A percentile compares a stretch with the other conserved stretches of the same genome.
phyloP scores from a whole-genome alignment of 2,329 filamentous ascomycete genomes.

The Epichloe elymi region DNA sequence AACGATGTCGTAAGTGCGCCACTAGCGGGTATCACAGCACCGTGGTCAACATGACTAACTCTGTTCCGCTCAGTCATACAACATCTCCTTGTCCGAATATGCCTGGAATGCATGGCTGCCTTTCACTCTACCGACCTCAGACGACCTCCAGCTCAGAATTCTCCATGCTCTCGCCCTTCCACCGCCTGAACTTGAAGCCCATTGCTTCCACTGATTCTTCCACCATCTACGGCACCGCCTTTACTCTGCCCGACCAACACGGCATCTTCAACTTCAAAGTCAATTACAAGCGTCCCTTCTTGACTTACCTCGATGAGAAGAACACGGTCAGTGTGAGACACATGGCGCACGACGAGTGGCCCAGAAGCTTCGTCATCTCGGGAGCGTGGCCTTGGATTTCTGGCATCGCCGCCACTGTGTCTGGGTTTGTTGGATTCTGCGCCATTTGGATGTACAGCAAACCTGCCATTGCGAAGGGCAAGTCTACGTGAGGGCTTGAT shows the following conservation, averaged over 20 bases:
- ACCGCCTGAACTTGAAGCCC: constrained; percentile 63
- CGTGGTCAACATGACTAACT: not conserved
- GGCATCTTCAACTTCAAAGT: constrained; percentile 98
- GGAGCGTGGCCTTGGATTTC: constrained; percentile 92
- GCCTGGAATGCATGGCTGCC: constrained; percentile 59
- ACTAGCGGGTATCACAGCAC: not conserved
- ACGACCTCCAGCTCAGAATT: constrained; percentile 89
- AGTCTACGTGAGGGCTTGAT: constrained; percentile 16
- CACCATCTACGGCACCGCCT: constrained; percentile 60
- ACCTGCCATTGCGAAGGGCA: constrained; percentile 23
- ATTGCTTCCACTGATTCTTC: constrained; percentile 45
- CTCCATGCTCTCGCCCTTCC: constrained; percentile 96
- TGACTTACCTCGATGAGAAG: constrained; percentile 86
- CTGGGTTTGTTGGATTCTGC: constrained; percentile 75
- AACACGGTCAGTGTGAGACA: constrained; percentile 87
- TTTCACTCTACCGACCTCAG: constrained; percentile 55
- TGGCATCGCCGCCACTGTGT: constrained; percentile 72
- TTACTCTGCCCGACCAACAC: constrained; percentile 88
- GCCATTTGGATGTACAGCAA: constrained; percentile 71
- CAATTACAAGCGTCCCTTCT: constrained; percentile 92
- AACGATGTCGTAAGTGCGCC: constrained; percentile 75
- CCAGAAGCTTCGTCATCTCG: constrained; percentile 76
- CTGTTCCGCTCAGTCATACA: constrained; percentile 51
- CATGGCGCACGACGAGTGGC: constrained; percentile 95
- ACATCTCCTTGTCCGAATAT: constrained; percentile 83